Conservation (phyloP, 164 flowering plant species). For the Vitis amurensis region DNA sequence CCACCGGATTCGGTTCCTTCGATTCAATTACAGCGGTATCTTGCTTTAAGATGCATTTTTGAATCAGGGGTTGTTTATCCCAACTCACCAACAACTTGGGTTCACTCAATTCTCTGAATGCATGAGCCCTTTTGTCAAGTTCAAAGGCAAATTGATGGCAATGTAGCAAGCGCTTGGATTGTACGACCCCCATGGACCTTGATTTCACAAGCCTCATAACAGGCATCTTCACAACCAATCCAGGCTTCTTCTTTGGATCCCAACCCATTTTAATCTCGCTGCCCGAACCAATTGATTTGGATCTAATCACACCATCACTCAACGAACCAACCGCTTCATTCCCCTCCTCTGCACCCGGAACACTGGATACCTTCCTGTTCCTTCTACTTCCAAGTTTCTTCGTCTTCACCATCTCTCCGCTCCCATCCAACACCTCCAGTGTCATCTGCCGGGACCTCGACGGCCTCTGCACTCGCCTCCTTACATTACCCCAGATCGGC, state of each 20-base stretch:
- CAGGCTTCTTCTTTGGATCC: neutral
- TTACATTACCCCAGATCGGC: slow-evolving; percentile 42
- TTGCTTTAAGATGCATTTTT: no score
- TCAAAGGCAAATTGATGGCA: slow-evolving; percentile 24
- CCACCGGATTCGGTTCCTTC: no score
- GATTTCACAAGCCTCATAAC: slow-evolving; percentile 54
- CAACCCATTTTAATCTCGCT: slow-evolving; percentile 23
- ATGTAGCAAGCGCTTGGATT: slow-evolving; percentile 16
- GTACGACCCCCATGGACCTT: slow-evolving; percentile 57
- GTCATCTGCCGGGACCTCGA: no score
- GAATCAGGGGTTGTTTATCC: slow-evolving; percentile 1
- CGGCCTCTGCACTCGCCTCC: slow-evolving; percentile 31
- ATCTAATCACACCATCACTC: slow-evolving; percentile 27
- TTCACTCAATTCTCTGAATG: slow-evolving; percentile 3
- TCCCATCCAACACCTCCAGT: slow-evolving; percentile 21
- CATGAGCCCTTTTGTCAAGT: slow-evolving; percentile 16
- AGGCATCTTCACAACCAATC: slow-evolving; percentile 30
- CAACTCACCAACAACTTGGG: slow-evolving; percentile 24
- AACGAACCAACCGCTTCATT: neutral
- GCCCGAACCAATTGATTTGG: slow-evolving; percentile 51
- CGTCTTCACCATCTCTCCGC: slow-evolving; percentile 26
- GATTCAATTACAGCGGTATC: no score
- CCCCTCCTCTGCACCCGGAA: slow-evolving; percentile 25
- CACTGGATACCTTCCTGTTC: slow-evolving; percentile 57
- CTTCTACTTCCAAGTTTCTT: slow-evolving; percentile 32